Evolutionary conservation across 225 moss, liverwort and hornwort species (phyloP).

Genomic region (Physcomitrellopsis africana): DNA sequence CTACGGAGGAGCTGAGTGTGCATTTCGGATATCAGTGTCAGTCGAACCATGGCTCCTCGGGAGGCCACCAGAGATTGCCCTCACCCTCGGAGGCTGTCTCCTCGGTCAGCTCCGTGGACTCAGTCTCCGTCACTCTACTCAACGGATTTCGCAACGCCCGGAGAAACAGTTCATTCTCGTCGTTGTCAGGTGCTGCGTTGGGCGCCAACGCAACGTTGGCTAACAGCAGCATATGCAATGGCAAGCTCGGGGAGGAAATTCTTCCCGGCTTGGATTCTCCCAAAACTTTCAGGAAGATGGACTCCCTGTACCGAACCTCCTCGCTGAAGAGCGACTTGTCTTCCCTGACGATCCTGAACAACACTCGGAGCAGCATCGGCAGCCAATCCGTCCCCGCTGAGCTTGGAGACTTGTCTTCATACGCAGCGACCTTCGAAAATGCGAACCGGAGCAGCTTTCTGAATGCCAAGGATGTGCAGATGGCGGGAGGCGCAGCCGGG

Average conservation of each 20-base stretch:
- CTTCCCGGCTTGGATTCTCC: conserved; percentile 87
- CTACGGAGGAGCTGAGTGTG: conserved; percentile 72
- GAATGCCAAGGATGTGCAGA: conserved; percentile 72
- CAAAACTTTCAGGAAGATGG: conserved; percentile 63
- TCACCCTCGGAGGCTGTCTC: not conserved
- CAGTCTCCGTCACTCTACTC: conserved; percentile 36
- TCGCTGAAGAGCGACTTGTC: conserved; percentile 56
- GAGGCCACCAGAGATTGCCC: conserved; percentile 4
- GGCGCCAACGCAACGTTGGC: conserved; percentile 84
- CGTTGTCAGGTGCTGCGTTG: conserved; percentile 78
- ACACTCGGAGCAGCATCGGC: not conserved
- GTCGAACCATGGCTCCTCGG: conserved; percentile 18
- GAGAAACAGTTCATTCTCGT: conserved; percentile 75
- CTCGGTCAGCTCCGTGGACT: conserved; percentile 8
- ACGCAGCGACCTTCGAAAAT: conserved; percentile 23
- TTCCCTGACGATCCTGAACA: conserved; percentile 6
- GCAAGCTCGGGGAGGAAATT: conserved; percentile 81
- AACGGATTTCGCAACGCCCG: conserved; percentile 38
- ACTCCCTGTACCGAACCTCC: conserved; percentile 46
- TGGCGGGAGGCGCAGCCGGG: conserved; percentile 92
- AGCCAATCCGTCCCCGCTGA: conserved; percentile 42
- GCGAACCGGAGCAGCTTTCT: conserved; percentile 50
- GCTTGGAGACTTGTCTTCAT: conserved; percentile 33
- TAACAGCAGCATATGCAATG: conserved; percentile 83
- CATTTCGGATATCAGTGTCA: conserved; percentile 83